Percentiles rank a stretch among this genome's conserved stretches.
phyloP scores from a whole-genome alignment of 2,329 filamentous ascomycete species.

The Thermoascus crustaceus region DNA sequence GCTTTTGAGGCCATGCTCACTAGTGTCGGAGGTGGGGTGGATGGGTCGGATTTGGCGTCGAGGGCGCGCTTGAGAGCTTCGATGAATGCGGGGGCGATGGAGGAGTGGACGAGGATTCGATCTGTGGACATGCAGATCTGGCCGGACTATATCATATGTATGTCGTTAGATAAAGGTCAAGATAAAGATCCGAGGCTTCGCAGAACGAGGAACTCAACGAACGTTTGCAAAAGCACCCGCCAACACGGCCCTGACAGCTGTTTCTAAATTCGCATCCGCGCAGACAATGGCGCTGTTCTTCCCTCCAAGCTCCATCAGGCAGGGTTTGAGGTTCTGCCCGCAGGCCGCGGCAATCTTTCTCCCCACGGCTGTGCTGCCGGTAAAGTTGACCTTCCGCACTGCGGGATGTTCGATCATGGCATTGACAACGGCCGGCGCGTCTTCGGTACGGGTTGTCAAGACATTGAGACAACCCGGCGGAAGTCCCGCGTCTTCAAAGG shows the following conservation, averaged over 20 bases:
- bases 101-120: slow-evolving; percentile 32
- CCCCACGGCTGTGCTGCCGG: slow-evolving; percentile 58
- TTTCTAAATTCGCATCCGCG: not conserved
- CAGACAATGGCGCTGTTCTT: not conserved
- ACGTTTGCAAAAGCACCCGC: too few species aligned
- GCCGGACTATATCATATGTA: too few species aligned
- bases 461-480: slow-evolving; percentile 35
- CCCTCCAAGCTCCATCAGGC: not conserved
- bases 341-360: slow-evolving; percentile 11
- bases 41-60: not conserved
- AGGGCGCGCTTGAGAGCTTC: slow-evolving; percentile 7
- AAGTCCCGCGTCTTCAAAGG: slow-evolving; percentile 36
- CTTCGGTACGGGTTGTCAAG: slow-evolving; percentile 17
- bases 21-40: not conserved
- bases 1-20: not conserved
- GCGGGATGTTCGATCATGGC: slow-evolving; percentile 53
- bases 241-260: not conserved
- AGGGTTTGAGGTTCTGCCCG: not conserved
- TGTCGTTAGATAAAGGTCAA: too few species aligned
- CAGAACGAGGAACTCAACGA: too few species aligned
- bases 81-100: slow-evolving; percentile 43
- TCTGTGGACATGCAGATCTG: slow-evolving; percentile 1
- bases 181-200: too few species aligned
- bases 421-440: slow-evolving; percentile 55
- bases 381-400: slow-evolving; percentile 65